Evolutionary conservation across 345 rosid species (phyloP), one percentile per base, ranked within the genome.

Genomic region (Arabis alpina): DNA sequence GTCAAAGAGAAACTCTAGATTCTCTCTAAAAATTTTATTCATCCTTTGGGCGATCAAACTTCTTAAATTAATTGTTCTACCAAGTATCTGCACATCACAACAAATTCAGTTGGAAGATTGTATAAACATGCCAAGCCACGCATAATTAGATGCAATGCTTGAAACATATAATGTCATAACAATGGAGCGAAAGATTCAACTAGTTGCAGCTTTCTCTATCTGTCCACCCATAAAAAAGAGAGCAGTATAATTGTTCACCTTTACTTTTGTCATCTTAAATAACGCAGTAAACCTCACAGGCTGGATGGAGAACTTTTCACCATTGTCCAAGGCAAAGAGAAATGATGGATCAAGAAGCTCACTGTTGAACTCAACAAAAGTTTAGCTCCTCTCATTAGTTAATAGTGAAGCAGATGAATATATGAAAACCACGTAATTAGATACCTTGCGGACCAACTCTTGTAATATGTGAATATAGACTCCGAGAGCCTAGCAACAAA

Each of bases 381-480:
- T 25, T 74, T 47, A 74, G 73, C 15, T 77, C 57, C 54, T 54
- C 8, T 34, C 76, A 39, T 47, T 54, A 44, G 43, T 56, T 42
- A 41, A 32, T 16, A 36, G 50, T 43, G 11, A 71, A 12, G 50
- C 13, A 16, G 10, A 59, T 51, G 10, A 61, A 61, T 42, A 37
- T 30, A 68, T 51, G 12, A 44, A 49, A 54, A 58, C 52, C 28
- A 61, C 59, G 34, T 45, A 59, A 66, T 54, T 10, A 36, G 48
- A 66, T 83, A 94, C 99, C 96, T 94, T 61, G 98, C 95, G 12
- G 97, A 90, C 98, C 99, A 87, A 81, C 98, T 91, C 84, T 94
- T 94, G 87, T 91, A 91, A 80, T 88, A 89, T 41, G 96, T 88
- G 90, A 89, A 88, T 65, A 88, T 84, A 80, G 83, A 85, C 69